Percentiles rank a stretch among this genome's conserved stretches.
Conservation (phyloP, 192 early-diverging fungal species). For the Coemansia sp. region DNA sequence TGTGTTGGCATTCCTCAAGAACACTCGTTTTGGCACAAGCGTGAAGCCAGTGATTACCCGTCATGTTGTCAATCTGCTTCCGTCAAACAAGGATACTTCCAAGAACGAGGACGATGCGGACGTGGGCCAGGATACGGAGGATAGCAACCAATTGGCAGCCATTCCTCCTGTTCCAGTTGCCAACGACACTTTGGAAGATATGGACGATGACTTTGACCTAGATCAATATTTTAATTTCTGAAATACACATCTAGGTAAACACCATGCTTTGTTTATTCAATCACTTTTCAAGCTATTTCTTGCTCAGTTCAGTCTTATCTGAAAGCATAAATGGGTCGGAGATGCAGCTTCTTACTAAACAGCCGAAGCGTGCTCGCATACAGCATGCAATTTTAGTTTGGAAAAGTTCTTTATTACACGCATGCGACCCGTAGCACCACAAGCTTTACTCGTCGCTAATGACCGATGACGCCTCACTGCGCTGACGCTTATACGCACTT, state of each 20-base stretch:
- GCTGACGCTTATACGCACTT: conserved; percentile 13
- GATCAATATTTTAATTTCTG: conserved; percentile 16
- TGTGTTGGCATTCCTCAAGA: conserved; percentile 32
- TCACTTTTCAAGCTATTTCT: conserved; percentile 63
- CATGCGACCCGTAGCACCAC: too few relatives aligned
- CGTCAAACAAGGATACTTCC: background rate
- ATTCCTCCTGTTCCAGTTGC: background rate
- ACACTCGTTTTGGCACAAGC: conserved; percentile 19
- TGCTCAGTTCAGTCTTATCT: conserved; percentile 65
- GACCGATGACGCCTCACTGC: background rate
- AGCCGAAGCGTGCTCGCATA: conserved; percentile 67
- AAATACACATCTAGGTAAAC: too few relatives aligned
- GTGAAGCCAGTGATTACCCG: conserved; percentile 38
- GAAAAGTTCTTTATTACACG: too few relatives aligned
- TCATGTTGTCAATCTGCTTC: conserved; percentile 25
- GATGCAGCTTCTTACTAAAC: conserved; percentile 59
- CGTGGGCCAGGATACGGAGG: background rate
- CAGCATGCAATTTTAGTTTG: conserved; percentile 5
- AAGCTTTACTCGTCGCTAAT: background rate
- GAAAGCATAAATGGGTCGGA: conserved; percentile 73
- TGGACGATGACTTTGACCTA: conserved; percentile 38
- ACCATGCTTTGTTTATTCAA: conserved; percentile 36
- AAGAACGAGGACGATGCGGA: background rate
- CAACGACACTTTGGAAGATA: conserved; percentile 14
- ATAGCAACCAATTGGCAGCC: background rate